Evolutionary conservation across 441 rosid species (phyloP).

Genomic region (Jatropha podagrica): DNA sequence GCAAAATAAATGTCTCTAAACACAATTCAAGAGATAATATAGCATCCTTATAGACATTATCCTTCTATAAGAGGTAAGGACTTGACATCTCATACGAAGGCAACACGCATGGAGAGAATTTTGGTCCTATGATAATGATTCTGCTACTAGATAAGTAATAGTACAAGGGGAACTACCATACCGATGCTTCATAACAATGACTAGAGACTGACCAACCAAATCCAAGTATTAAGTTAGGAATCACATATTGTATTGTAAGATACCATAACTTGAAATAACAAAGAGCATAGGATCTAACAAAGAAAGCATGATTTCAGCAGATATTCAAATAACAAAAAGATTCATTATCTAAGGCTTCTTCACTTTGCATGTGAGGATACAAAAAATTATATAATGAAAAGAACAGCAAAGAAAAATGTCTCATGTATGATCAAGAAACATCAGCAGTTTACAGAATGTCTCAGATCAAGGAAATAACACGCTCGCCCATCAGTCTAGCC

Average conservation of each 20-base stretch:
- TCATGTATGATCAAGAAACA: not conserved
- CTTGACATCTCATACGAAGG: not conserved
- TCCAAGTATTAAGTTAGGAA: not conserved
- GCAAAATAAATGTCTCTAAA: not conserved
- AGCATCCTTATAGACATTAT: not conserved
- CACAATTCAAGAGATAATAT: not conserved
- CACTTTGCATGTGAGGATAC: not conserved
- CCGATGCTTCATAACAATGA: not conserved
- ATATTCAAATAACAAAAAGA: constrained; percentile 3
- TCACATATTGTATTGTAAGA: not conserved
- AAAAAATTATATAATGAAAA: not conserved
- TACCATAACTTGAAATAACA: not conserved
- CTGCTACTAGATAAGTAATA: not conserved
- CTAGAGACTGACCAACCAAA: not conserved
- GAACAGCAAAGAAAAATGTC: not conserved
- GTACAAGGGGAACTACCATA: not conserved
- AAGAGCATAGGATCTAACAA: not conserved
- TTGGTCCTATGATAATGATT: not conserved
- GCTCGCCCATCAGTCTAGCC: not conserved
- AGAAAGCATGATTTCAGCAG: not conserved
- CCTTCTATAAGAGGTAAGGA: not conserved
- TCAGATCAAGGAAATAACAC: not conserved
- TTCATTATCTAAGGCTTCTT: not conserved
- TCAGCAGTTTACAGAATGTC: not conserved
- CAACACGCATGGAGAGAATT: not conserved